Conservation (phyloP, 768 basidiomycete species). For the Podaxis sp. region DNA sequence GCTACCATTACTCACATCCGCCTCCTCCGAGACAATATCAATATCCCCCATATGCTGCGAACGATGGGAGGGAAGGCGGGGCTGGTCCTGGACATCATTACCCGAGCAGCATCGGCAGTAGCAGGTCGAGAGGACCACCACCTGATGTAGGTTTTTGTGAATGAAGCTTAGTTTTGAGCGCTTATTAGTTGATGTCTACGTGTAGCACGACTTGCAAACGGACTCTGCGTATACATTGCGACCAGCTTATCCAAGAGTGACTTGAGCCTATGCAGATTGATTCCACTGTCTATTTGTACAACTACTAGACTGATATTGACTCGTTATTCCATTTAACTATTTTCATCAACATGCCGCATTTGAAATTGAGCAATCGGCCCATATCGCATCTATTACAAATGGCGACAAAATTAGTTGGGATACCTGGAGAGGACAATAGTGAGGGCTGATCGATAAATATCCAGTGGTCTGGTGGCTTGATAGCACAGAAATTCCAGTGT, state of each 20-base stretch:
- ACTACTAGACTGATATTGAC: background rate
- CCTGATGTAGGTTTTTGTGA: background rate
- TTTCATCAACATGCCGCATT: too few species aligned
- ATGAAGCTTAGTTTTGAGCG: background rate
- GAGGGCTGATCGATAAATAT: too few species aligned
- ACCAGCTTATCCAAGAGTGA: background rate
- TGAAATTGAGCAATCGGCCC: too few species aligned
- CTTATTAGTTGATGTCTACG: background rate
- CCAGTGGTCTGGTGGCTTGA: too few species aligned
- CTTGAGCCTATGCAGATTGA: background rate
- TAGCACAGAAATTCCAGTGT: too few species aligned
- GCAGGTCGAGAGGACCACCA: background rate
- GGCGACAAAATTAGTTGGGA: too few species aligned
- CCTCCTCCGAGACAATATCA: constrained; percentile 5
- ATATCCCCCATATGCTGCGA: background rate
- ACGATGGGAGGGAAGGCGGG: background rate
- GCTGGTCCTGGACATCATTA: background rate
- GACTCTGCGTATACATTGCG: background rate
- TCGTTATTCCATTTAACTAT: background rate
- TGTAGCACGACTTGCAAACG: background rate
- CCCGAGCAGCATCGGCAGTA: background rate
- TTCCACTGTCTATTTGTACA: background rate
- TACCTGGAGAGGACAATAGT: too few species aligned
- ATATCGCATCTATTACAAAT: too few species aligned
- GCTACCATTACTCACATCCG: background rate